Conservation (phyloP, 1,284 basidiomycete genomes). For the Tilletia caries region DNA sequence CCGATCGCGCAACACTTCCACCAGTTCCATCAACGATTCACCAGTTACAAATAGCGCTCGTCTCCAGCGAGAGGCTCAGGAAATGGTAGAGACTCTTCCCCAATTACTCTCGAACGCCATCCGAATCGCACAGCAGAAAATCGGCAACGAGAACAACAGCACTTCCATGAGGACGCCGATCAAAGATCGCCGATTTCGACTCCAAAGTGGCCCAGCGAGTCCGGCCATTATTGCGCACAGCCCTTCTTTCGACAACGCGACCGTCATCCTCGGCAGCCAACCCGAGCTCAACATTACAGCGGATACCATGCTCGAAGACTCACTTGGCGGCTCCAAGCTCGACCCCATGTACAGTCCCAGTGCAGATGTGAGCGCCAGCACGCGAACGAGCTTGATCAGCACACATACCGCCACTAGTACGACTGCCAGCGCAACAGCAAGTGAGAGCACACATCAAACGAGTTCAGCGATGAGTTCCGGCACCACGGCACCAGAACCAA, state of each 20-base stretch:
- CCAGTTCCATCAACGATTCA: not conserved
- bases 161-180: not conserved
- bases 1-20: not conserved
- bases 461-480: not conserved
- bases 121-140: not conserved
- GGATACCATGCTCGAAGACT: not conserved
- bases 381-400: constrained; percentile 1
- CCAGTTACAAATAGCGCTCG: not conserved
- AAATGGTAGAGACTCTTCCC: not conserved
- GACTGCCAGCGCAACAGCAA: not conserved
- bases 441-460: not conserved
- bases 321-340: not conserved
- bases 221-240: not conserved
- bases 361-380: not conserved
- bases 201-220: not conserved
- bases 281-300: not conserved
- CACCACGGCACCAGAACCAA: not conserved
- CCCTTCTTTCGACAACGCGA: not conserved
- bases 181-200: not conserved
- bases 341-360: not conserved
- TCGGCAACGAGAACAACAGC: not conserved
- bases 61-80: not conserved
- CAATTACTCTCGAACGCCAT: not conserved
- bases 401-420: constrained; percentile 5
- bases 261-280: not conserved